Percentiles rank a stretch among this genome's conserved stretches.
Evolutionary conservation across 2,329 filamentous ascomycete genomes (phyloP).

Genomic region (Alternaria viburni): DNA sequence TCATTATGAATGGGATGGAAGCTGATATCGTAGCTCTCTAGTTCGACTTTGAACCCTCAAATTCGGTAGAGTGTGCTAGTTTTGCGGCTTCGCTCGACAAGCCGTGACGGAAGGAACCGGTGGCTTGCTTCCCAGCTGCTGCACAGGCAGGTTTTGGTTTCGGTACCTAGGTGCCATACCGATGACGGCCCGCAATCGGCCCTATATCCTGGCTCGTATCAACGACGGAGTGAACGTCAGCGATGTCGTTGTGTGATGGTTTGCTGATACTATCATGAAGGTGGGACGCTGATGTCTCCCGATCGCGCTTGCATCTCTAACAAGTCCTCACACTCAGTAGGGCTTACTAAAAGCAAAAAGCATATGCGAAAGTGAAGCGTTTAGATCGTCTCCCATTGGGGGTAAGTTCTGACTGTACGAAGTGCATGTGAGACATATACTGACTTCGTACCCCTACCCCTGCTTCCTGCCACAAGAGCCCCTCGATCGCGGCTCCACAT

Average conservation of each 20-base stretch:
- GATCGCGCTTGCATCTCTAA: background rate
- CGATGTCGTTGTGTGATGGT: background rate
- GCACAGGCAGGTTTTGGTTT: background rate
- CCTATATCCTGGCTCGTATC: background rate
- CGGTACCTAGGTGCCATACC: background rate
- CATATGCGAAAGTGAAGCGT: background rate
- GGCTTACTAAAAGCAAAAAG: background rate
- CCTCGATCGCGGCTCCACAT: background rate
- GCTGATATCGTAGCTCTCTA: background rate
- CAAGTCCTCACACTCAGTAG: background rate
- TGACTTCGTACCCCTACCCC: too few relatives aligned
- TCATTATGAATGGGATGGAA: background rate
- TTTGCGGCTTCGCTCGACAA: background rate
- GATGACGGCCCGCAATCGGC: background rate
- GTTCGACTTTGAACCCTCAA: background rate
- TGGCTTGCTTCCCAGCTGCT: background rate
- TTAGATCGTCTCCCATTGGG: background rate
- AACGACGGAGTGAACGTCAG: background rate
- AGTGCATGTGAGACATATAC: too few relatives aligned
- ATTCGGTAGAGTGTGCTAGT: background rate
- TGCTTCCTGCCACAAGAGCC: background rate
- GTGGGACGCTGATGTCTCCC: background rate
- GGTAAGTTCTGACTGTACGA: too few relatives aligned
- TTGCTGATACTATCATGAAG: background rate
- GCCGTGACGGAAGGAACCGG: background rate